Evolutionary conservation across 257 asterid genomes (phyloP).

Genomic region (Misopates orontium): DNA sequence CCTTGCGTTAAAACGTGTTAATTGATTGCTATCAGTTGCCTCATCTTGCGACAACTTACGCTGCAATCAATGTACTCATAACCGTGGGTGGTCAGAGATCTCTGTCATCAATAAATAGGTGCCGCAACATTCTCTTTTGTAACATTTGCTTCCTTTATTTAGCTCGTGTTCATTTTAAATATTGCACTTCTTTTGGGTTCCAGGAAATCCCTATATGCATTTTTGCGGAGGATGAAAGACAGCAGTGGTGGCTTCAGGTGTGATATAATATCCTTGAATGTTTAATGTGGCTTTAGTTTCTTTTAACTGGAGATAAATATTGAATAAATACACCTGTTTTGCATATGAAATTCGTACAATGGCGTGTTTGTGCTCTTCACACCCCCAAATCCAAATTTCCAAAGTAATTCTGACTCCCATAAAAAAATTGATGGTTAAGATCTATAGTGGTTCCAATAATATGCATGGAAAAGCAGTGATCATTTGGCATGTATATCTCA

Average conservation of each 20-base stretch:
- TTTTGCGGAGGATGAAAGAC: conserved; percentile 83
- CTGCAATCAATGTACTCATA: conserved; percentile 82
- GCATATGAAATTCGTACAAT: conserved; percentile 1
- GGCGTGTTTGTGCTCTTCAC: conserved; percentile 10
- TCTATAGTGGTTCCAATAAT: not conserved
- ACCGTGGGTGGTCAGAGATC: conserved; percentile 75
- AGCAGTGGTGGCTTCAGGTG: conserved; percentile 96
- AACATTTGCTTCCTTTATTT: conserved; percentile 3
- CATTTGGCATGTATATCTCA: conserved; percentile 15
- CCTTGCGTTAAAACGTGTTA: conserved; percentile 10
- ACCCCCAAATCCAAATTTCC: too few relatives aligned
- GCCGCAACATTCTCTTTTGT: conserved; percentile 20
- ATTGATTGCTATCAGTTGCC: conserved; percentile 66
- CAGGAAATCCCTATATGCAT: conserved; percentile 58
- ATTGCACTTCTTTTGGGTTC: conserved; percentile 13
- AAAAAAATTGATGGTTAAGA: too few relatives aligned
- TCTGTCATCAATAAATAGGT: conserved; percentile 82
- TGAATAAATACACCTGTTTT: conserved; percentile 1
- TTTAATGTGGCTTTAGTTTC: conserved; percentile 19
- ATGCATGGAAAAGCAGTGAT: not conserved
- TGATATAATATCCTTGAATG: conserved; percentile 19
- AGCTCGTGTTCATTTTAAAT: conserved; percentile 12
- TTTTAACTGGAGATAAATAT: conserved; percentile 3
- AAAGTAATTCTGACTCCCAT: too few relatives aligned
- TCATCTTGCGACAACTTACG: conserved; percentile 97